Evolutionary conservation across 352 stramenopile genomes (phyloP), one percentile per base, ranked within the genome.

Genomic region (Aphanomyces invadans): DNA sequence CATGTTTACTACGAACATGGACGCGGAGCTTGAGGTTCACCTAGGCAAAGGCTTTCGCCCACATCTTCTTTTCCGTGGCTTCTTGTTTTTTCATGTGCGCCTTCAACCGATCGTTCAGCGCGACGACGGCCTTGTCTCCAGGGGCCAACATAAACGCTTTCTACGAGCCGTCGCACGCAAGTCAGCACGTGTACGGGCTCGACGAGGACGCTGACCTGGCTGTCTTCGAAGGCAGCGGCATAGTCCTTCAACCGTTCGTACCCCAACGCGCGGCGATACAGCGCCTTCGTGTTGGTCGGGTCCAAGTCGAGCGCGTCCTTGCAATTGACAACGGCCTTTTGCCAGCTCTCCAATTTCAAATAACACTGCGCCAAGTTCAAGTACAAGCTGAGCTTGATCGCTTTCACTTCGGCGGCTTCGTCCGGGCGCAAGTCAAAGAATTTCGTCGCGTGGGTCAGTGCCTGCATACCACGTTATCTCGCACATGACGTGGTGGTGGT

Each of bases 331-430:
- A 90, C 78, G 29, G 79, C 86, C 73, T 95, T 91, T 39, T 74
- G 45, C 73, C 83, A 97, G 66, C 82, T 84, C 63, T 97, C 88
- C 70, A 98, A 76, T 78, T 98, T 98, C 31, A 97, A 73, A 73
- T 96, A 97, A 76, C 89, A 97, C 72, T 95, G 86, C 38, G 89
- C 86, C 26, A 97, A 72, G 74, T 98, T 98, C 62, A 97, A 70
- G 69, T 96, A 92, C 66, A 97, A 68, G 32, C 86, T 94, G 17
- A 96, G 76, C 79, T 97, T 94, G 62, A 97, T 77, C 25, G 78
- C 80, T 65, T 93, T 75, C 15, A 97, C 90, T 65, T 97, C 88
- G 31, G 84, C 75, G 62, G 90, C 75, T 70, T 97, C 87, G 21
- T 81, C 74, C 19, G 80, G 76, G 25, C 56, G 81, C 49, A 97